phyloP scores from a whole-genome alignment of 495 filamentous ascomycete species.

The Xylaria curta region DNA sequence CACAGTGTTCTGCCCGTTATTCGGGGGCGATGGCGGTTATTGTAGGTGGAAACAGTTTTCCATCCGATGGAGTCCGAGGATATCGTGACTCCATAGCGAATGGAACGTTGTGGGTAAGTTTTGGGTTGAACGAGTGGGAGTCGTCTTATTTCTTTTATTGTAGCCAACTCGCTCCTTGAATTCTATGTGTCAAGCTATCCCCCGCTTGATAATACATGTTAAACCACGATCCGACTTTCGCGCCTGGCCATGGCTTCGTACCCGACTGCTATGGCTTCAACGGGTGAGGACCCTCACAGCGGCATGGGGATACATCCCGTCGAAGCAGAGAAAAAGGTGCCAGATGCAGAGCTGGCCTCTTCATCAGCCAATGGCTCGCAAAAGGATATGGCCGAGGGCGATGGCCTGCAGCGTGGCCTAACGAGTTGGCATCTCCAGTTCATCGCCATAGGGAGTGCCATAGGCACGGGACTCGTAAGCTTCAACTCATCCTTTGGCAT shows the following conservation, averaged over 20 bases:
- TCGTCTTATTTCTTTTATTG: conserved; percentile 13
- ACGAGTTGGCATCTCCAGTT: conserved; percentile 64
- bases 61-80: conserved; percentile 2
- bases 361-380: conserved; percentile 30
- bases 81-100: conserved; percentile 12
- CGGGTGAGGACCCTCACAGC: neutral
- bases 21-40: neutral
- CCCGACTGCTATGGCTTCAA: neutral
- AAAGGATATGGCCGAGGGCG: conserved; percentile 37
- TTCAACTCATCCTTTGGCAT: neutral
- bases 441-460: conserved; percentile 72
- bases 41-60: conserved; percentile 3
- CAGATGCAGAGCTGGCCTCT: conserved; percentile 20
- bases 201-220: neutral
- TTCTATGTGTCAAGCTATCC: conserved; percentile 18
- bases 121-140: neutral
- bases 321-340: conserved; percentile 21
- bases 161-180: neutral
- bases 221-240: neutral
- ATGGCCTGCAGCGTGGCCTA: conserved; percentile 40
- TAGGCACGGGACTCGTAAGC: conserved; percentile 68
- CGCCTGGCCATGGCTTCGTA: conserved; percentile 7
- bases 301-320: conserved; percentile 6
- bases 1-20: conserved; percentile 6
- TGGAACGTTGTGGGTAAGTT: neutral